Evolutionary conservation across 225 moss, liverwort and hornwort genomes (phyloP).

Genomic region (Neckera pumila): DNA sequence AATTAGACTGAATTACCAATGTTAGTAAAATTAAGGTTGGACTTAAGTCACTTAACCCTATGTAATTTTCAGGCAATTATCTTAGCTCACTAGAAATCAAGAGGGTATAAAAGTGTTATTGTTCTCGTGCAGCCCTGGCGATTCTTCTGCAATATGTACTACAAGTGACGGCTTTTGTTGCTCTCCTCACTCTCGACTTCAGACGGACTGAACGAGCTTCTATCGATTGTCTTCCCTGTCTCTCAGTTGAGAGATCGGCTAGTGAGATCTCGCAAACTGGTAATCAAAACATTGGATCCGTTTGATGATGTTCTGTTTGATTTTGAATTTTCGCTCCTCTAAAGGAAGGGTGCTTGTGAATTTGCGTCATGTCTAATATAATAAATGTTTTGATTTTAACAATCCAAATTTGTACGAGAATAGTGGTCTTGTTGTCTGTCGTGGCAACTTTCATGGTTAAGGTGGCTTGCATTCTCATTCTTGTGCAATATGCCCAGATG

Average conservation of each 20-base stretch:
- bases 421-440: not conserved
- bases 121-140: constrained; percentile 53
- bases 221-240: constrained; percentile 82
- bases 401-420: not conserved
- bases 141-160: constrained; percentile 68
- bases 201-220: constrained; percentile 49
- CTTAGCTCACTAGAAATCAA: not conserved
- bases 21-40: not conserved
- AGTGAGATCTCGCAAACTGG: constrained; percentile 30
- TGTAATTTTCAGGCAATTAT: not conserved
- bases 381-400: not conserved
- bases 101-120: not conserved
- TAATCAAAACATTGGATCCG: not conserved
- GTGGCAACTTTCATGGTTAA: not conserved
- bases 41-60: not conserved
- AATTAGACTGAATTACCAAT: not conserved
- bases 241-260: constrained; percentile 23
- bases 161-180: constrained; percentile 78
- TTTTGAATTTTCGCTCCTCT: not conserved
- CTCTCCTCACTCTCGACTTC: constrained; percentile 78
- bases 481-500: constrained; percentile 8
- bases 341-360: not conserved
- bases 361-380: not conserved
- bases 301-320: not conserved
- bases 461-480: not conserved